Conservation (phyloP, 1,284 basidiomycete species). For the Schizophyllum commune region DNA sequence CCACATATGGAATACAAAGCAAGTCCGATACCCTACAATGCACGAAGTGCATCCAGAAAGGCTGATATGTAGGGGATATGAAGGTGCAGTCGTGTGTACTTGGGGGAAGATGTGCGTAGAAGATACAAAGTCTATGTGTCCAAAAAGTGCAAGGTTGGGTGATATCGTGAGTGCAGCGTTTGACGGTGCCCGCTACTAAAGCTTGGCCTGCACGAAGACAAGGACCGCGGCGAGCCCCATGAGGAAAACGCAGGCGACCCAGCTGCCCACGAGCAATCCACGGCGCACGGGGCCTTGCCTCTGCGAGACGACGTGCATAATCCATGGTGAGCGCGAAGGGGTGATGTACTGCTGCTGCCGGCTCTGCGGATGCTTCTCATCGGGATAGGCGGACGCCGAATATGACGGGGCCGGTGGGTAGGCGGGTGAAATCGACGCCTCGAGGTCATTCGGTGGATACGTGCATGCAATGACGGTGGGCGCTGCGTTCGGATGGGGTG, state of each 20-base stretch:
- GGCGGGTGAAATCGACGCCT: neutral
- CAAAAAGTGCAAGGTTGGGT: no score
- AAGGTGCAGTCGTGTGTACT: no score
- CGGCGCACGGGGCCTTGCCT: neutral
- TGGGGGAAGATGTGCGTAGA: no score
- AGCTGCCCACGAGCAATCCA: neutral
- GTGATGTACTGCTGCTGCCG: neutral
- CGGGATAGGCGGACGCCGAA: neutral
- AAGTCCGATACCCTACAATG: no score
- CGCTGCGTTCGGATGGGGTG: neutral
- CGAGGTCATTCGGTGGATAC: neutral
- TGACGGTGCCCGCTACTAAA: neutral
- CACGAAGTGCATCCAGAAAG: no score
- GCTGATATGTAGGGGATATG: no score
- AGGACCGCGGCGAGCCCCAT: neutral
- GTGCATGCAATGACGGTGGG: neutral
- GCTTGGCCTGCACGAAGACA: neutral
- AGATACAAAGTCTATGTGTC: no score
- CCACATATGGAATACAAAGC: no score
- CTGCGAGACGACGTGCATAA: neutral
- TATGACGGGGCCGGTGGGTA: neutral
- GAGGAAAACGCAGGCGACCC: neutral
- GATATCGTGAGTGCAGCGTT: no score
- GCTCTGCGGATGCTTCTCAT: neutral
- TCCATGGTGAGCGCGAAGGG: neutral